Conservation (phyloP, 208 protist species). For the Acanthamoeba healyi region DNA sequence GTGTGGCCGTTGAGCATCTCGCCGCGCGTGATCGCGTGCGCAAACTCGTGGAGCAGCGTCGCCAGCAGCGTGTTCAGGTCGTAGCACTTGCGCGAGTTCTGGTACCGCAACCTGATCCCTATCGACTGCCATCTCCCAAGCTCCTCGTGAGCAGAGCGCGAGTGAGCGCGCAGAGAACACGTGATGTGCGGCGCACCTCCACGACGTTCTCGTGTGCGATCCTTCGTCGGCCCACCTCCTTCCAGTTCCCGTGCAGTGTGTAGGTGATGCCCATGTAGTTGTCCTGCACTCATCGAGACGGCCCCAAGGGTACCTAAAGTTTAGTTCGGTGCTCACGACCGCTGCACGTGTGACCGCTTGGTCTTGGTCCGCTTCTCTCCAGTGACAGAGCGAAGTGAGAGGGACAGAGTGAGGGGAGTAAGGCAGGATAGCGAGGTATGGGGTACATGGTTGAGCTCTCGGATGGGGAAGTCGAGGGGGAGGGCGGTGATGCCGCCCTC, state of each 20-base stretch:
- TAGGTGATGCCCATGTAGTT: constrained; percentile 37
- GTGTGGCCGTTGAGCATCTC: constrained; percentile 39
- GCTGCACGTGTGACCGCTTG: too few relatives aligned
- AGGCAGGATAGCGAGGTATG: background rate
- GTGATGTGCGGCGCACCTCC: background rate
- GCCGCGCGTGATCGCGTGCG: constrained; percentile 16
- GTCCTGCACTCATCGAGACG: too few relatives aligned
- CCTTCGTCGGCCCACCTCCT: background rate
- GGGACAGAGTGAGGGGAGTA: background rate
- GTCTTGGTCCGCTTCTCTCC: too few relatives aligned
- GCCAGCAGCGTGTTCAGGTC: constrained; percentile 30
- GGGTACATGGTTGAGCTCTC: background rate
- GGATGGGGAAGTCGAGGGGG: constrained; percentile 20
- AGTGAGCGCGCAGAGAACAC: background rate
- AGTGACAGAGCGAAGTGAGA: background rate
- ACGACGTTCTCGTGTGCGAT: background rate
- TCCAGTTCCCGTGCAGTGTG: constrained; percentile 11
- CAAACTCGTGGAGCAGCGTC: constrained; percentile 27
- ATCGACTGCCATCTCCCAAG: background rate
- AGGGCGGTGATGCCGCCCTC: constrained; percentile 46
- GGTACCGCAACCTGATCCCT: background rate
- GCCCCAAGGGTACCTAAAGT: too few relatives aligned
- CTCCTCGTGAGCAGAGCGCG: too few relatives aligned
- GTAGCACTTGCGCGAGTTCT: constrained; percentile 59
- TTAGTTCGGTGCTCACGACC: too few relatives aligned